Base-by-base conservation (phyloP, 2,329 filamentous ascomycete genomes). In the Monosporascus sp. region DNA sequence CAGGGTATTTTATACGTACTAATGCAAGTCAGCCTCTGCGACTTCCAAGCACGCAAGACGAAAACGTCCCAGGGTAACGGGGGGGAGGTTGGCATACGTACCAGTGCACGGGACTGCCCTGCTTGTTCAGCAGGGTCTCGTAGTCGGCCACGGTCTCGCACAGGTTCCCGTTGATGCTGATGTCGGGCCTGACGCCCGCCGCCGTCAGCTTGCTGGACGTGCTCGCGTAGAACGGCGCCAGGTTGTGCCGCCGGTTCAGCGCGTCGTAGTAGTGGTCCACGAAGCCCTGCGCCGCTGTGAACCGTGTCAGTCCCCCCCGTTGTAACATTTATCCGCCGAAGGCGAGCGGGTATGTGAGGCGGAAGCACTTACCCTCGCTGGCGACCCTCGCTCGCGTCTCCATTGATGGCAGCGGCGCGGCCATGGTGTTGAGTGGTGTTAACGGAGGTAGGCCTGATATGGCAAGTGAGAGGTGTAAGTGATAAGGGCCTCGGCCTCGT, bases 161-260 rank as follows among this genome's bases (percentile, higher is more conserved):
- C 2, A 81, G 70, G 47, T 84, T 84, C 62, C 91, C 90, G 72
- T 96, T 96, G 77, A 91, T 86, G 62, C 84, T 81, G 63, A 96
- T 91, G 66, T 85, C 83, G 49, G 89, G 78, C 36, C 76, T 74
- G 24, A 76, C 71, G 55, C 76, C 72, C n/a, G 79, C 72, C 14
- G 68, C 55, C n/a, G 65, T 65, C 57, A 83, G 81, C 54, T 77
- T 73, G 11, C 77, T 60, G 24, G 80, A 81, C 49, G 77, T 70
- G 65, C 82, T 81, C 59, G 84, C 74, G 75, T 96, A 96, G 76
- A 85, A 95, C n/a, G 74, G 72, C 18, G 79, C 66, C 15, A 96
- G 78, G 9, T 75, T 73, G 44, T 73, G 70, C 57, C 80, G 77
- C 54, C 77, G 79, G 69, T 87, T 84, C 49, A 95, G 75, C n/a